A percentile compares a stretch with the other conserved stretches of the same genome.
Evolutionary conservation across 2,329 filamentous ascomycete genomes (phyloP).

Genomic region (Fusarium sp.): DNA sequence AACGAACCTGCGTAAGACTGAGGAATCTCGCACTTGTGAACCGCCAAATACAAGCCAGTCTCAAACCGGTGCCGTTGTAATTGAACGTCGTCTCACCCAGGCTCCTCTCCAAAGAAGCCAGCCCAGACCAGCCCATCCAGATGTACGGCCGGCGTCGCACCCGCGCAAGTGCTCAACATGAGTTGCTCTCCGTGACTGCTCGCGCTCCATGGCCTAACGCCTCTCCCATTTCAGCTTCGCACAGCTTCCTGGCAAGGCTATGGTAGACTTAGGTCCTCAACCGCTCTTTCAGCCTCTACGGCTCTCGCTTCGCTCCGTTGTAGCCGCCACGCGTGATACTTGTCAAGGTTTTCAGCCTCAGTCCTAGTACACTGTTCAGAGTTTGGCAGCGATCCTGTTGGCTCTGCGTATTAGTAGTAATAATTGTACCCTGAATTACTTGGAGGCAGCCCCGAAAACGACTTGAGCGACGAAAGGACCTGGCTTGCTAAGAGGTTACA

Average conservation of each 20-base stretch:
- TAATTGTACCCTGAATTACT: accelerated
- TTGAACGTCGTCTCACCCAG: not conserved
- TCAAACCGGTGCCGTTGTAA: accelerated
- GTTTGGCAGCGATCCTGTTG: accelerated
- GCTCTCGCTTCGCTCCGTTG: accelerated
- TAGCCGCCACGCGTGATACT: not conserved
- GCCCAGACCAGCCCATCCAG: not conserved
- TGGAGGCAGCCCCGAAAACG: accelerated
- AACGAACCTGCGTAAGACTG: accelerated
- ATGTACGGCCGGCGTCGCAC: accelerated
- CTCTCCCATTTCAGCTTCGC: too few species aligned
- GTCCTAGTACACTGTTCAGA: accelerated
- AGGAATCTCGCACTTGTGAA: not conserved
- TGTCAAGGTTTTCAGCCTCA: accelerated
- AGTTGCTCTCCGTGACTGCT: not conserved
- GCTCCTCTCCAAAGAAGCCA: not conserved
- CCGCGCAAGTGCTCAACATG: not conserved
- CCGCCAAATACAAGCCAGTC: accelerated
- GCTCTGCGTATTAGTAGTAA: accelerated
- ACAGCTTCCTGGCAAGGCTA: too few species aligned
- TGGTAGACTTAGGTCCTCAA: too few species aligned
- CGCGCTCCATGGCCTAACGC: accelerated
- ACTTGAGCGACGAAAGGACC: not conserved
- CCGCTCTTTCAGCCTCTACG: not conserved
- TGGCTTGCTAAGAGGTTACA: not conserved